A percentile compares a stretch with the other conserved stretches of the same genome.
Conservation (phyloP, 768 basidiomycete species). For the Pholiota microspora region DNA sequence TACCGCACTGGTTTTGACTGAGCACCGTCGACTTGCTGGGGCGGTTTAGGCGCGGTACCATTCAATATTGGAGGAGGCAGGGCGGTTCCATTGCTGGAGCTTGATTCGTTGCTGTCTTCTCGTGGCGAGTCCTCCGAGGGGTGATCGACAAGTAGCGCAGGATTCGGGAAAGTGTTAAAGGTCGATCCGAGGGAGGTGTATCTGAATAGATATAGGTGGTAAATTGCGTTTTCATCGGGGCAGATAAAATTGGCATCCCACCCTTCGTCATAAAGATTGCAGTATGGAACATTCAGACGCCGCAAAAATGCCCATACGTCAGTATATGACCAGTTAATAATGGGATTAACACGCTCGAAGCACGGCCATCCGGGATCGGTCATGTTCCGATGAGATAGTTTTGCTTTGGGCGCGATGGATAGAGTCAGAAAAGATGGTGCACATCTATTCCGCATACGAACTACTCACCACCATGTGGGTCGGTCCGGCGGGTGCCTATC, state of each 20-base stretch:
- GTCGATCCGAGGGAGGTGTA: slow-evolving; percentile 97
- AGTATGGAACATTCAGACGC: slow-evolving; percentile 77
- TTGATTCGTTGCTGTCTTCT: neutral
- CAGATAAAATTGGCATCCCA: slow-evolving; percentile 33
- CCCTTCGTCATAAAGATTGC: slow-evolving; percentile 89
- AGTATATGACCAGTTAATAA: slow-evolving; percentile 91
- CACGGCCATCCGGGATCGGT: slow-evolving; percentile 90
- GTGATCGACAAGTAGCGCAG: slow-evolving; percentile 58
- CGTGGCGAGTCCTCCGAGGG: neutral
- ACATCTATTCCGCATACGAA: too few species aligned
- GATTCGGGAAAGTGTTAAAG: slow-evolving; percentile 92
- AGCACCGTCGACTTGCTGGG: neutral
- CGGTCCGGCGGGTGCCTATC: slow-evolving; percentile 84
- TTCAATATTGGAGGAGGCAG: neutral
- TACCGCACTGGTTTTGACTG: slow-evolving; percentile 38
- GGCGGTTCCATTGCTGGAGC: neutral
- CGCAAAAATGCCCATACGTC: slow-evolving; percentile 90
- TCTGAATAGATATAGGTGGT: slow-evolving; percentile 35
- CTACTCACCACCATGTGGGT: slow-evolving; percentile 89
- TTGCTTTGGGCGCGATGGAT: slow-evolving; percentile 41
- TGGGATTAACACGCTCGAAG: slow-evolving; percentile 90
- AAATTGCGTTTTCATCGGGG: neutral
- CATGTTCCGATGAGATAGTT: slow-evolving; percentile 67
- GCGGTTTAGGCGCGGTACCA: neutral
- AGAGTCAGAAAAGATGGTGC: neutral